A percentile compares a stretch with the other conserved stretches of the same genome.
Conservation (phyloP, 1,284 basidiomycete species). For the Ganoderma sinense region DNA sequence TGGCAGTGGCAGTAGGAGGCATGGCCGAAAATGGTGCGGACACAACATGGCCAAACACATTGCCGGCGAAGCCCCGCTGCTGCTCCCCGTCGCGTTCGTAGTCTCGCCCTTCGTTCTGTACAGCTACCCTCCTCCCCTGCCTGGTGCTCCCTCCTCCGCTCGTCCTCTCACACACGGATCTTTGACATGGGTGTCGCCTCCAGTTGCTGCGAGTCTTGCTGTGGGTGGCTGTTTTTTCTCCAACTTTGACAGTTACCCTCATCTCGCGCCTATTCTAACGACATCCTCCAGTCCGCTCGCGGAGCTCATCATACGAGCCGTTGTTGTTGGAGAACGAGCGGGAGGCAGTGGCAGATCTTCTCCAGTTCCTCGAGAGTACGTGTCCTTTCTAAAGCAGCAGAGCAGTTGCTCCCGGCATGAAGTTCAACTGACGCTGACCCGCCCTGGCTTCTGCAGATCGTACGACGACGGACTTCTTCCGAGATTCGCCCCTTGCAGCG, state of each 20-base stretch:
- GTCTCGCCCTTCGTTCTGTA: slow-evolving; percentile 15
- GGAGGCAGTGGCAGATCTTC: slow-evolving; percentile 96
- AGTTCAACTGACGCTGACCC: slow-evolving; percentile 22
- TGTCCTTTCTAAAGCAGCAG: slow-evolving; percentile 20
- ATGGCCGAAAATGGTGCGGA: slow-evolving; percentile 17
- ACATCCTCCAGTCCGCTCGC: slow-evolving; percentile 65
- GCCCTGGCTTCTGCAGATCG: slow-evolving; percentile 69
- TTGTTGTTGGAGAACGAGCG: slow-evolving; percentile 97
- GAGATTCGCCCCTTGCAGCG: slow-evolving; percentile 90
- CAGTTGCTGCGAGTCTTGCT: slow-evolving; percentile 83
- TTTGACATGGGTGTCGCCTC: slow-evolving; percentile 59
- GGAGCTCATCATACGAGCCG: slow-evolving; percentile 89
- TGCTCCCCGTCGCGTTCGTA: slow-evolving; percentile 20
- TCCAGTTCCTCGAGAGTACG: slow-evolving; percentile 98
- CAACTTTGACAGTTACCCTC: slow-evolving; percentile 8
- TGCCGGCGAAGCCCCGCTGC: slow-evolving; percentile 22
- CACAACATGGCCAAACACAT: slow-evolving; percentile 30
- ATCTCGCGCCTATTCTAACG: slow-evolving; percentile 25
- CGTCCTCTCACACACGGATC: slow-evolving; percentile 32
- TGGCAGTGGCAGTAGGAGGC: background rate
- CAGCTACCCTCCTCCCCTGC: slow-evolving; percentile 27
- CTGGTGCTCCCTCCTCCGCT: slow-evolving; percentile 28
- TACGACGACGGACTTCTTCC: slow-evolving; percentile 96
- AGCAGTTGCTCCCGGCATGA: slow-evolving; percentile 7
- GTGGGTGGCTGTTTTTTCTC: slow-evolving; percentile 50